phyloP scores from a whole-genome alignment of 495 filamentous ascomycete species.

The Cudoniella acicularis region DNA sequence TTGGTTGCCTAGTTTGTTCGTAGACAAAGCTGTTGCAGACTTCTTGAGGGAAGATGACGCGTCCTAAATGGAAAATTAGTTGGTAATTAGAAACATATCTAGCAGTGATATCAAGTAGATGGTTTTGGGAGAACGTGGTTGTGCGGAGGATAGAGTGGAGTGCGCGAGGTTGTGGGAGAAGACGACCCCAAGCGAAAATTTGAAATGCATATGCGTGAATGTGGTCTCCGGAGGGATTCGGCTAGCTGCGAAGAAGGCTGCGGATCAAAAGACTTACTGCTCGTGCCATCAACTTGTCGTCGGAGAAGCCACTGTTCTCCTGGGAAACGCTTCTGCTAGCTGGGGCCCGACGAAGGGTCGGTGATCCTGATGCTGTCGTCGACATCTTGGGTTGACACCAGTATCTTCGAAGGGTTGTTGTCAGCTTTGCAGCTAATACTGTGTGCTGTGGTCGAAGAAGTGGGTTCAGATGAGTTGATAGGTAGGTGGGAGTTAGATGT shows the following conservation, averaged over 20 bases:
- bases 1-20: constrained; percentile 48
- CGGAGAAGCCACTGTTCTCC: constrained; percentile 39
- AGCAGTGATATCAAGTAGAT: constrained; percentile 24
- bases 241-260: too few species aligned
- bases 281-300: constrained; percentile 28
- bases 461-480: constrained; percentile 2
- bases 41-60: constrained; percentile 28
- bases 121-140: not conserved
- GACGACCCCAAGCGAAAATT: not conserved
- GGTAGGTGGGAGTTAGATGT: constrained; percentile 14
- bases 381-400: constrained; percentile 38
- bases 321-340: constrained; percentile 33
- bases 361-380: constrained; percentile 42
- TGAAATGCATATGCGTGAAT: too few species aligned
- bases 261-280: constrained; percentile 31
- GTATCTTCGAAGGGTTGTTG: constrained; percentile 15
- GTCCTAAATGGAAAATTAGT: not conserved
- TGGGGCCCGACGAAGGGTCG: constrained; percentile 37
- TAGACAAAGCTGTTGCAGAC: constrained; percentile 37
- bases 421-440: constrained; percentile 12
- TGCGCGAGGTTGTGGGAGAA: not conserved
- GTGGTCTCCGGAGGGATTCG: too few species aligned
- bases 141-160: not conserved
- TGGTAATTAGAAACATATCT: constrained; percentile 25
- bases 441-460: constrained; percentile 4